These are phyloP conservation scores for Verticillium longisporum DNA, from an alignment of 2,329 filamentous ascomycete species.

Conservation along the genomic window DNA sequence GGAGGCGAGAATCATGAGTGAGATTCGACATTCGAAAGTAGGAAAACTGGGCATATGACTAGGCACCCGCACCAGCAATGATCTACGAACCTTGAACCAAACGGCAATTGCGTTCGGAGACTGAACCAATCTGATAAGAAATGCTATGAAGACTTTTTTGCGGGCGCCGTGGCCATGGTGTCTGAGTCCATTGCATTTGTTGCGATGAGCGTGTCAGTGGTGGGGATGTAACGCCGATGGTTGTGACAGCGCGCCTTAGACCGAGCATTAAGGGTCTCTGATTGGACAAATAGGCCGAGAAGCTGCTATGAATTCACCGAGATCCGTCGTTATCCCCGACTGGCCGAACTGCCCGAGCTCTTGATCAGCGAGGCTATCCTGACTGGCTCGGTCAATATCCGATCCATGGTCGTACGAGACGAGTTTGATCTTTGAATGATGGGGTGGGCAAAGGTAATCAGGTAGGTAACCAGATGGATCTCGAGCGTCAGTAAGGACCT, in stretches of 20 bases:
- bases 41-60: background rate
- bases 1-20: background rate
- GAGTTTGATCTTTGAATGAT: too few relatives aligned
- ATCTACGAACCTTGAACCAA: background rate
- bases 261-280: background rate
- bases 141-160: background rate
- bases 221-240: background rate
- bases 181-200: constrained; percentile 4
- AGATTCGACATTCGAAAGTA: background rate
- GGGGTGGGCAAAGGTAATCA: too few relatives aligned
- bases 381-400: background rate
- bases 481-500: too few relatives aligned
- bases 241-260: background rate
- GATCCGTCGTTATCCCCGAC: background rate
- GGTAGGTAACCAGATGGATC: too few relatives aligned
- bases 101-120: background rate
- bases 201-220: background rate
- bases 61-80: background rate
- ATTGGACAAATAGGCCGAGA: constrained; percentile 4
- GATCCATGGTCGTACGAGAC: background rate
- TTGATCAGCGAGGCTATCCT: background rate
- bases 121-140: constrained; percentile 1
- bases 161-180: too few relatives aligned
- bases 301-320: background rate
- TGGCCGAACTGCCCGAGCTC: background rate